Evolutionary conservation across 2,329 filamentous ascomycete species (phyloP).

Genomic region (Ophiocordyceps camponoti-saundersi): DNA sequence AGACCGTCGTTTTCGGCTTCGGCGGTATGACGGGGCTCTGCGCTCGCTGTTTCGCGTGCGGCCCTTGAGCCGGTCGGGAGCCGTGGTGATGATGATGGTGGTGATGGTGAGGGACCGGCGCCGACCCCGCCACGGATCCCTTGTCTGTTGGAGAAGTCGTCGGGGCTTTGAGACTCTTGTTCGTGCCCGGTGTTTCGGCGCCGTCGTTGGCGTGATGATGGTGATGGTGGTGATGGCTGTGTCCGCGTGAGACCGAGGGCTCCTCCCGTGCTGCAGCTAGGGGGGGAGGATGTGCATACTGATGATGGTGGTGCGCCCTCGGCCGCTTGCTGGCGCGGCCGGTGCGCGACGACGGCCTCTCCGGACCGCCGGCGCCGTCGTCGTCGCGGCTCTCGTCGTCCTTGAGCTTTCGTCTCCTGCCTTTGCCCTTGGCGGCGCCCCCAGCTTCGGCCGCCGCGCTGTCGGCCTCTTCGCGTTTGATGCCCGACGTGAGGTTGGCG

Average conservation of each 20-base stretch:
- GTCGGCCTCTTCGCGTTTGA: constrained; percentile 35
- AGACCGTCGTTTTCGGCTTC: constrained; percentile 49
- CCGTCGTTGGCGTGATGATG: constrained; percentile 34
- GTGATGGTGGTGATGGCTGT: constrained; percentile 40
- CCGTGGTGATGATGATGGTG: constrained; percentile 32
- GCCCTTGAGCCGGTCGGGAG: constrained; percentile 13
- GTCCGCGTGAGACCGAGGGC: constrained; percentile 6
- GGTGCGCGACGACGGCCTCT: constrained; percentile 40
- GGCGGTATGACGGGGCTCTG: constrained; percentile 23
- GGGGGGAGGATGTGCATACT: constrained; percentile 28
- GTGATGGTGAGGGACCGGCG: constrained; percentile 35
- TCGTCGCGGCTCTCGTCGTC: constrained; percentile 55
- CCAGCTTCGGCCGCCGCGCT: constrained; percentile 25
- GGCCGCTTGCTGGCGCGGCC: constrained; percentile 46
- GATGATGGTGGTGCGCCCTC: constrained; percentile 55
- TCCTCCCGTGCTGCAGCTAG: not conserved
- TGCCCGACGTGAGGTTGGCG: constrained; percentile 8
- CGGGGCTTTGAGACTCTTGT: constrained; percentile 28
- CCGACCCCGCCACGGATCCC: constrained; percentile 17
- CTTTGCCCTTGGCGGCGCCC: constrained; percentile 27
- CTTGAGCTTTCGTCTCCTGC: constrained; percentile 53
- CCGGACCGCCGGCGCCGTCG: constrained; percentile 42
- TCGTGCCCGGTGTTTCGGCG: constrained; percentile 20
- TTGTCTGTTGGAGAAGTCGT: constrained; percentile 28
- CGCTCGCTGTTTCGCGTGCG: constrained; percentile 8